These are phyloP conservation scores for Fraxinus nigra DNA, from an alignment of 305 asterid genomes.

Conservation along the genomic window DNA sequence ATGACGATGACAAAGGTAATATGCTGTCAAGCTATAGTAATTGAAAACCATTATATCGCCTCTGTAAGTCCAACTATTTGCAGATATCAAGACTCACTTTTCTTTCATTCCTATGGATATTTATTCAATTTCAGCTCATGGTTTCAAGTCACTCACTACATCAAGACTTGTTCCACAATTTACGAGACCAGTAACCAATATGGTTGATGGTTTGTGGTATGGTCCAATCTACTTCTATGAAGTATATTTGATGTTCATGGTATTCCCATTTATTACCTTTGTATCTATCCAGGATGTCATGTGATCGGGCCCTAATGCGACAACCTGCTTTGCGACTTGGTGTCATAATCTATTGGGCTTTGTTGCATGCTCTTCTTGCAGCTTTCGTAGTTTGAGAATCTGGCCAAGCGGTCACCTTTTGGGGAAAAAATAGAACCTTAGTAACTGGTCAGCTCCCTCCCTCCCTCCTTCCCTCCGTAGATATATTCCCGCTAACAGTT, in stretches of 20 bases:
- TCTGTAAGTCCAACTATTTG: slow-evolving; percentile 14
- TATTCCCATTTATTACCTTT: slow-evolving; percentile 12
- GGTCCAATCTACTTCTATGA: slow-evolving; percentile 17
- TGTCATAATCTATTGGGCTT: slow-evolving; percentile 83
- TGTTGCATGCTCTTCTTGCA: slow-evolving; percentile 80
- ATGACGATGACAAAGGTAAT: slow-evolving; percentile 89
- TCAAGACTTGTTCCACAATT: slow-evolving; percentile 86
- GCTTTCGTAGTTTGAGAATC: slow-evolving; percentile 64
- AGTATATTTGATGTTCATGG: neutral
- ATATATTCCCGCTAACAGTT: neutral
- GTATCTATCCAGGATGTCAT: slow-evolving; percentile 69
- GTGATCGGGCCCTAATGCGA: slow-evolving; percentile 95
- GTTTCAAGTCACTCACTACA: slow-evolving; percentile 95
- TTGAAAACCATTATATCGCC: neutral
- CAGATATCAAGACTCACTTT: slow-evolving; percentile 15
- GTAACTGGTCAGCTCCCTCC: slow-evolving; percentile 34
- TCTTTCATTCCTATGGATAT: slow-evolving; percentile 12
- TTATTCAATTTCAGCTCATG: slow-evolving; percentile 71
- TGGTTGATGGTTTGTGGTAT: slow-evolving; percentile 94
- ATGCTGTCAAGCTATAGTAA: slow-evolving; percentile 7
- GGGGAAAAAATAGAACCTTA: slow-evolving; percentile 10
- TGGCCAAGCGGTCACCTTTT: slow-evolving; percentile 27
- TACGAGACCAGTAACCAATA: slow-evolving; percentile 83
- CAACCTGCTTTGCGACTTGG: slow-evolving; percentile 93
- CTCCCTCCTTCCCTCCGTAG: slow-evolving; percentile 7